Evolutionary conservation across 2,329 filamentous ascomycete genomes (phyloP), one percentile per base, ranked within the genome.

Genomic region (Fusarium sp.): DNA sequence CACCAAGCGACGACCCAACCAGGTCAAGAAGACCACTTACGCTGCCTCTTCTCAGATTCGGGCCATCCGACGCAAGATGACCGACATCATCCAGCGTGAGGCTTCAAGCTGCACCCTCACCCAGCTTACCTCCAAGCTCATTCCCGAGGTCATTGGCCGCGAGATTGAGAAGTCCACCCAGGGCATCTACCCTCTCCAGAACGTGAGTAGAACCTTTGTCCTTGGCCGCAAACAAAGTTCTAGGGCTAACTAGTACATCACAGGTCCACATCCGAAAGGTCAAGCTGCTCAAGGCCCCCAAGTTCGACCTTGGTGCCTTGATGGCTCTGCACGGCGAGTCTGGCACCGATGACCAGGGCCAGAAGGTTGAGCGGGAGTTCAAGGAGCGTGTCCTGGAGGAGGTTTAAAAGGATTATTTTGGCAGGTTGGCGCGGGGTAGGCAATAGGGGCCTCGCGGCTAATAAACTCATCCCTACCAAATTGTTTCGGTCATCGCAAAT

Each of bases 11-110:
- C 91, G 96, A 80, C 94, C 93, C 77, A 99, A 98, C 89, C 96
- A 99, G 89, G 95, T 99, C 88, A 97, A 97, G 92, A 99, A 98
- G 92, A 99, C 96, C 79, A 99, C 96, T 81, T 99, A 99, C 81
- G 96, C 96, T 76, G 91, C 91, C 73, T 94, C 93, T 72, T 98
- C 96, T 72, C 96, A 99, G 87, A 98, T 98, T 84, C 92, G 95
- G 75, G 91, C 92, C 76, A 99, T 99, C 84, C 92, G 96, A 84
- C 96, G 94, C 89, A 98, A 99, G 93, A 99, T 99, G 96, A 92
- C 89, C 72, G 96, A 99, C 85, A 98, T 99, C 85, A 98, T 99
- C 84, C 89, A 92, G 84, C 92, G 94, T 77, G 96, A 99, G 88
- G 96, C 96, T 70, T 88, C 92, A 76, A 93, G 88, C 87, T 97